Evolutionary conservation across 768 basidiomycete genomes (phyloP), one percentile per base, ranked within the genome.

Genomic region (Phanerodontia chrysosporium): DNA sequence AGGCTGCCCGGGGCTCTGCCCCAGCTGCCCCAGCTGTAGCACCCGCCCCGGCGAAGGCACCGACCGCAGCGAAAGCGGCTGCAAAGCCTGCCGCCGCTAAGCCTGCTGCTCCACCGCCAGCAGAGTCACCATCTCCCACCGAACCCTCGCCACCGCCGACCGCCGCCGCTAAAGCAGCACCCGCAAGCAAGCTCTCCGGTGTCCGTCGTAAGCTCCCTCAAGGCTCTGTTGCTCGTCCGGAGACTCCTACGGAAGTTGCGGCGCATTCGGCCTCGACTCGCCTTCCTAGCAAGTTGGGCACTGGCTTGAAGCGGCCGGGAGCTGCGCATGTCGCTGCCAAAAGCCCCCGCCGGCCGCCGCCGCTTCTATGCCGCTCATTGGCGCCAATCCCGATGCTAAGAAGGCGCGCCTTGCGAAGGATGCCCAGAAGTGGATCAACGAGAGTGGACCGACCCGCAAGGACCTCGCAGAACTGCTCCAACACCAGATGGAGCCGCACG

Each of bases 401-500:
- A 84, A 84, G 60, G 66, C 75, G 25, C 78, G 90, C 44, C 75
- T 91, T 36, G 76, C 81, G 25, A 95, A 90, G 73, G 95, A 98
- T 68, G 78, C 79, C 13, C 80, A 81, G 45, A 82, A 80, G 65
- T 98, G 95, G 94, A 77, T 93, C 56, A 90, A 95, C 64, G 94
- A 98, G 65, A 80, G 84, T 45, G 89, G 92, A 3, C 77, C 91
- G 8, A 89, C 88, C 24, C 80, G 92, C 57, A 89, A 92, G 68
- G 96, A 98, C 66, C 79, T 98, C 14, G 83, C 88, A 36, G 96
- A 98, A 44, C 74, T 86, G 13, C 76, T 98, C 49, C 89, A 92
- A 65, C 83, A 80, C 62, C 97, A 99, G 72, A 98, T 98, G 94
- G 94, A 95, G 64, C 80, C 86, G 9, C 82, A 89, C 66, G 79